These are phyloP conservation scores for Pleurotus djamor DNA, from an alignment of 768 basidiomycete genomes.

Conservation along the genomic window DNA sequence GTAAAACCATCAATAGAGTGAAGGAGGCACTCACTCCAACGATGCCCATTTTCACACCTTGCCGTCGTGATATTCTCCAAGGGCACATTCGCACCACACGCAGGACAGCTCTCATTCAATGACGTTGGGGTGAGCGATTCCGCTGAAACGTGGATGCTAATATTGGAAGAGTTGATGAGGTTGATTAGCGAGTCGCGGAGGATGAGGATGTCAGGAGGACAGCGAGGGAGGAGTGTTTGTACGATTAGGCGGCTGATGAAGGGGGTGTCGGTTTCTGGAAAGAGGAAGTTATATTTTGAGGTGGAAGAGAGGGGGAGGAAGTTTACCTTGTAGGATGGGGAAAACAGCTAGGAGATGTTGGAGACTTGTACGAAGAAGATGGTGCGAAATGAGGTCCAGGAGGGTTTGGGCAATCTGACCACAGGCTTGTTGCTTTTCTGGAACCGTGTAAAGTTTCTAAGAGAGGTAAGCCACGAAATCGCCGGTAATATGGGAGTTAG, in stretches of 20 bases:
- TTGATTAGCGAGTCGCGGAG: slow-evolving; percentile 22
- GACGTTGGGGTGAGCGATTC: slow-evolving; percentile 29
- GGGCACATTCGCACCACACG: slow-evolving; percentile 62
- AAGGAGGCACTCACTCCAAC: slow-evolving; percentile 52
- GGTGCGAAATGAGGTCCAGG: slow-evolving; percentile 50
- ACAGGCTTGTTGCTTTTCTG: slow-evolving; percentile 39
- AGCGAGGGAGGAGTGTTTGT: slow-evolving; percentile 55
- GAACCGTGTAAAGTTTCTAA: slow-evolving; percentile 47
- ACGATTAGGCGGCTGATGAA: slow-evolving; percentile 62
- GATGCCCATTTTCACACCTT: slow-evolving; percentile 69
- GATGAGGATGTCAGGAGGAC: slow-evolving; percentile 33
- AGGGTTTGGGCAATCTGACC: slow-evolving; percentile 51
- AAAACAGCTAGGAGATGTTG: slow-evolving; percentile 52
- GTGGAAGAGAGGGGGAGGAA: slow-evolving; percentile 9
- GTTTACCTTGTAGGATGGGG: slow-evolving; percentile 42
- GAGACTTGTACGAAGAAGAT: slow-evolving; percentile 51
- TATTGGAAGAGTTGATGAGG: slow-evolving; percentile 25
- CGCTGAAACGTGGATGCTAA: slow-evolving; percentile 20
- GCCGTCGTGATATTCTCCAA: slow-evolving; percentile 59
- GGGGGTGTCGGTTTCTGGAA: slow-evolving; percentile 57
- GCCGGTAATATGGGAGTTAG: background rate
- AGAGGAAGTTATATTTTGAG: background rate
- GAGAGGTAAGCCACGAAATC: background rate
- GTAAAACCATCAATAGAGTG: background rate
- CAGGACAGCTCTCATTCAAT: slow-evolving; percentile 70